Base-by-base conservation (phyloP, 345 rosid species). In the Angophora floribunda region DNA sequence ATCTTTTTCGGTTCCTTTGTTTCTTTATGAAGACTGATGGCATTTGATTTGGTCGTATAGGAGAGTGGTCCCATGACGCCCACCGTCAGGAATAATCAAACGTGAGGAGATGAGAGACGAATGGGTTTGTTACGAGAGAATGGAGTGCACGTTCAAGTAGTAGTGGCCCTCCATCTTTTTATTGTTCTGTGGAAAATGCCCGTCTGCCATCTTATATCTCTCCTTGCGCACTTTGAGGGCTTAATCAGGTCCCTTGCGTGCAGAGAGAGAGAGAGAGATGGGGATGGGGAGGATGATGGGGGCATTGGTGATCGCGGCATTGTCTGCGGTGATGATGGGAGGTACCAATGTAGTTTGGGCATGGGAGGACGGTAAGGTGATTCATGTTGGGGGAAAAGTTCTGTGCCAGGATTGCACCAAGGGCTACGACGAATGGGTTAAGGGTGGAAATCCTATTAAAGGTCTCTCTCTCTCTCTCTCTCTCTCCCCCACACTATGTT, bases 371-470 rank as follows among this genome's bases (percentile, higher is more conserved):
- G 13, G 26, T 75, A 92, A 89, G 70, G 89, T 92, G 89, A 91
- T 95, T 55, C 95, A 96, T 79, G 94, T 96, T 24, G 88, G 91
- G 30, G 99, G 99, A 1, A 93, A 93, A 89, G 95, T 96, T 3
- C 51, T 94, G 90, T 97, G 98, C 90, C 99, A 96, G 87, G 98
- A 96, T 89, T 97, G 99, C 92, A 87, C 93, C 90, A 93, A 94
- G 85, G 90, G 92, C 91, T 96, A 93, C 86, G 78, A 89, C 9
- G 90, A 96, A 70, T 97, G 97, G 97, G 88, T 91, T 45, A 87
- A 89, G 67, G 97, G 97, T 7, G 91, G 93, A 61, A 87, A 87
- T 51, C 97, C 98, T 86, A 93, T 97, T 85, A 94, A 96, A 95
- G 97, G 98, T 94, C 14, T 67, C 78, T 15, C 10, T 65, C 41